Evolutionary conservation across 345 rosid genomes (phyloP).

Genomic region (Linum tenue): DNA sequence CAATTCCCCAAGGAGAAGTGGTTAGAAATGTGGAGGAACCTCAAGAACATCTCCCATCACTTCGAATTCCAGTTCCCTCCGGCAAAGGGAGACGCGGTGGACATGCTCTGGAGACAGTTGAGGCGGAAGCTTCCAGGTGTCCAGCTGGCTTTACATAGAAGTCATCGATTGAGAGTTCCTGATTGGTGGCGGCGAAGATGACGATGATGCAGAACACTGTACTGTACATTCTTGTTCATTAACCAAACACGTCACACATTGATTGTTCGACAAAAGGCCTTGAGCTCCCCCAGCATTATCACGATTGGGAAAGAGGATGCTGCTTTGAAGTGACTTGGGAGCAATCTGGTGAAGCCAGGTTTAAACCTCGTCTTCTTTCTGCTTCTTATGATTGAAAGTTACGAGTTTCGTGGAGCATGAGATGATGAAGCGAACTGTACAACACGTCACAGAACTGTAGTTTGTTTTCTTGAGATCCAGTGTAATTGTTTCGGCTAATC

Average conservation of each 20-base stretch:
- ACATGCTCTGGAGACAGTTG: constrained; percentile 85
- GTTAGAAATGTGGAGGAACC: constrained; percentile 58
- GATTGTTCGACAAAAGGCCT: too few species aligned
- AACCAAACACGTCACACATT: background rate
- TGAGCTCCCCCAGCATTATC: too few species aligned
- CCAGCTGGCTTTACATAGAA: constrained; percentile 65
- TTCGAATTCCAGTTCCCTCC: constrained; percentile 77
- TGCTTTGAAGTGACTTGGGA: too few species aligned
- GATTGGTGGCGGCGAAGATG: constrained; percentile 66
- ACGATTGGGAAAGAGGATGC: too few species aligned
- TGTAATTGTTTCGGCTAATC: too few species aligned
- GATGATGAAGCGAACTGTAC: too few species aligned
- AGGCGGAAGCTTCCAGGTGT: constrained; percentile 60
- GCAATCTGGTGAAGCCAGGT: too few species aligned
- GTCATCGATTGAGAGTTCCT: constrained; percentile 62
- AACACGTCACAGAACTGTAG: too few species aligned
- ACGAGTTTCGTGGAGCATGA: too few species aligned
- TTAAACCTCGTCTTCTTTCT: too few species aligned
- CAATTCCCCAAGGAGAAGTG: constrained; percentile 64
- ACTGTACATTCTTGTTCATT: constrained; percentile 24
- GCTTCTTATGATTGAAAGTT: too few species aligned
- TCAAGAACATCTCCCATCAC: constrained; percentile 64
- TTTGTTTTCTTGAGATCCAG: too few species aligned
- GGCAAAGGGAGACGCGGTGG: constrained; percentile 60
- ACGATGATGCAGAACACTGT: constrained; percentile 23